These are phyloP conservation scores for Penicillium cosmopolitanum DNA, from an alignment of 495 filamentous ascomycete genomes.

Conservation along the genomic window DNA sequence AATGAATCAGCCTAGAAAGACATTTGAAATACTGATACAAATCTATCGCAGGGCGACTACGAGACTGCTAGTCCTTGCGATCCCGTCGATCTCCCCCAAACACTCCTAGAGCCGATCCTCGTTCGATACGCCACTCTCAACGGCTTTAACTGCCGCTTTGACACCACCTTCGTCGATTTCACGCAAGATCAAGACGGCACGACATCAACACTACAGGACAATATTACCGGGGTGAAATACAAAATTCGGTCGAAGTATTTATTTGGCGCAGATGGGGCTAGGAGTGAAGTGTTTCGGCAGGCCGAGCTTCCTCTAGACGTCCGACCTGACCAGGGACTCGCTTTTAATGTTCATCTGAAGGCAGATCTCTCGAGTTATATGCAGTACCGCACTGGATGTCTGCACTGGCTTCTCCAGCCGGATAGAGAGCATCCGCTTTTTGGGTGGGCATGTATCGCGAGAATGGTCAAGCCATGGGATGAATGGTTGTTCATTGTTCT, in stretches of 20 bases:
- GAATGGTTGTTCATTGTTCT: constrained; percentile 61
- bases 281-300: constrained; percentile 54
- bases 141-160: constrained; percentile 49
- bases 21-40: not conserved
- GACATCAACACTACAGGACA: constrained; percentile 44
- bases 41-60: constrained; percentile 49
- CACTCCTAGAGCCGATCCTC: constrained; percentile 54
- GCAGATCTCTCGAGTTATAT: constrained; percentile 57
- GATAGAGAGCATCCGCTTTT: constrained; percentile 45
- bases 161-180: constrained; percentile 42
- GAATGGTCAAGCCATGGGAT: constrained; percentile 61
- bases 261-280: constrained; percentile 61
- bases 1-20: not conserved
- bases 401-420: constrained; percentile 60
- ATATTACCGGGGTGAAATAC: constrained; percentile 42
- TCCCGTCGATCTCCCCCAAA: constrained; percentile 55
- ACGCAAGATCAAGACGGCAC: constrained; percentile 30
- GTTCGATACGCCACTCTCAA: constrained; percentile 44
- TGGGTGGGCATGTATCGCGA: constrained; percentile 43
- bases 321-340: constrained; percentile 56
- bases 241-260: constrained; percentile 54
- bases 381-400: constrained; percentile 52
- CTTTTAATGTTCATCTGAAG: constrained; percentile 56
- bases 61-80: constrained; percentile 51
- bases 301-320: constrained; percentile 51